These are phyloP conservation scores for Cinnamomum chago DNA, from an alignment of 164 flowering plant genomes.

Conservation along the genomic window DNA sequence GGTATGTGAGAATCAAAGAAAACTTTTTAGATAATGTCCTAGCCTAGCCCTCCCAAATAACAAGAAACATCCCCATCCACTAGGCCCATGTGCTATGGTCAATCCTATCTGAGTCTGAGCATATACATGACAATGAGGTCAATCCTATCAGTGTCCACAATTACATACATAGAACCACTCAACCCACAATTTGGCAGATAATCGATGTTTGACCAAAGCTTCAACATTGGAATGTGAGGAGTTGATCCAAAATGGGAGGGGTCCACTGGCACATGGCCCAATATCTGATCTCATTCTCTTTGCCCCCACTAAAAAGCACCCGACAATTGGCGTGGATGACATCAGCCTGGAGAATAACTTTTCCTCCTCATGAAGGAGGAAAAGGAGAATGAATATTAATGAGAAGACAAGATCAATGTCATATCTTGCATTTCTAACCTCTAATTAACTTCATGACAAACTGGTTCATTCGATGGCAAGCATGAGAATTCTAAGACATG, in stretches of 20 bases:
- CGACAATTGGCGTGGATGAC: not conserved
- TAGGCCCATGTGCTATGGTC: not conserved
- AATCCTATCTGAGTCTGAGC: not conserved
- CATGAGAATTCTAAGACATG: too few species aligned
- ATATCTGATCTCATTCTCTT: not conserved
- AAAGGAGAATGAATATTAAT: not conserved
- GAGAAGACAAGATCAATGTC: not conserved
- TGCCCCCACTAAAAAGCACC: not conserved
- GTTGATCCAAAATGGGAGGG: not conserved
- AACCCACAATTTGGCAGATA: not conserved
- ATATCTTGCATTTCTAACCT: not conserved
- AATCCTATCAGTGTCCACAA: not conserved
- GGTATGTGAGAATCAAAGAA: too few species aligned
- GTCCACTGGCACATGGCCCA: not conserved
- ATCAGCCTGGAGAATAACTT: not conserved
- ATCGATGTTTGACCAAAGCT: constrained; percentile 1
- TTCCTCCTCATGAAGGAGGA: not conserved
- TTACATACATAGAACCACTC: not conserved
- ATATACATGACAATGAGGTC: not conserved
- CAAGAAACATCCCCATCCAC: too few species aligned
- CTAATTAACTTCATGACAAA: too few species aligned
- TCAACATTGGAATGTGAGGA: constrained; percentile 6
- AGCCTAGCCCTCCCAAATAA: not conserved
- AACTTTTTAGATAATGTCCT: too few species aligned
- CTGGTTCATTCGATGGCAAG: too few species aligned